A percentile compares a stretch with the other conserved stretches of the same genome.
Conservation (phyloP, 495 filamentous ascomycete genomes). For the Achaetomiella virescens region DNA sequence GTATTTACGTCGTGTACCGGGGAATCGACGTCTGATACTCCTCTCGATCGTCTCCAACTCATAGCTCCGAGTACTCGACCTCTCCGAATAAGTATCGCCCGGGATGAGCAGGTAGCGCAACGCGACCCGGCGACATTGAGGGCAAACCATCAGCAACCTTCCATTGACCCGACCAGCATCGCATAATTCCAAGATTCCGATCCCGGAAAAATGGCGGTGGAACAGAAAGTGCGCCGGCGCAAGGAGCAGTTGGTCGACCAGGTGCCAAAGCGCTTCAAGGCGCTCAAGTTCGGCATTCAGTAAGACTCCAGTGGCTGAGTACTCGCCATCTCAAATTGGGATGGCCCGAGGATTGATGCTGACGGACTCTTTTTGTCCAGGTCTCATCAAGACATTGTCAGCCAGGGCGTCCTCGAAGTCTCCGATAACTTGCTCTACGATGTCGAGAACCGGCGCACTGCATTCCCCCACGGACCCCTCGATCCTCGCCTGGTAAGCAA, state of each 20-base stretch:
- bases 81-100: background rate
- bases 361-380: slow-evolving; percentile 34
- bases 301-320: too few relatives aligned
- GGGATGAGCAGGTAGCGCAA: slow-evolving; percentile 17
- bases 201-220: slow-evolving; percentile 7
- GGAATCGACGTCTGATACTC: background rate
- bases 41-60: background rate
- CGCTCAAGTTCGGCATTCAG: slow-evolving; percentile 90
- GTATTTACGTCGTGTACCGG: too few relatives aligned
- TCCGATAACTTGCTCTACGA: slow-evolving; percentile 88
- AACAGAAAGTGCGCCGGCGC: slow-evolving; percentile 22
- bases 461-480: slow-evolving; percentile 74
- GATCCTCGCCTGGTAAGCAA: slow-evolving; percentile 63
- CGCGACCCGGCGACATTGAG: background rate
- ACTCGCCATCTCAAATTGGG: slow-evolving; percentile 3
- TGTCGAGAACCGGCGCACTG: slow-evolving; percentile 60
- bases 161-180: background rate
- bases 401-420: slow-evolving; percentile 87
- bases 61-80: background rate
- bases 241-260: slow-evolving; percentile 89
- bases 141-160: background rate
- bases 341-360: slow-evolving; percentile 12
- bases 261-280: slow-evolving; percentile 82
- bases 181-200: background rate
- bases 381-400: slow-evolving; percentile 86